Percentiles rank a stretch among this genome's conserved stretches.
Conservation (phyloP, 2,329 filamentous ascomycete genomes). For the Myriangium duriaei region DNA sequence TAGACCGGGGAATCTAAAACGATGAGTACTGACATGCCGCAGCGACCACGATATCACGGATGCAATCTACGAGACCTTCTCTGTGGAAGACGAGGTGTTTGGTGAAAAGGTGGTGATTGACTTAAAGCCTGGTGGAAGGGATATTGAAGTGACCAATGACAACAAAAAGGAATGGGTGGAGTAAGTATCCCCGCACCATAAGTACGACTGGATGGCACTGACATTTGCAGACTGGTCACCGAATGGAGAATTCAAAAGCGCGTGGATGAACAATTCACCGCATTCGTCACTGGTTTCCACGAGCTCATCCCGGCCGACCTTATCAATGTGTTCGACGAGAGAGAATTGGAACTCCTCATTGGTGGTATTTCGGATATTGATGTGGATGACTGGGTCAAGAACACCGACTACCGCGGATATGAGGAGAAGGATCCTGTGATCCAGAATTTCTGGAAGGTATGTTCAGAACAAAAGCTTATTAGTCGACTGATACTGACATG, state of each 20-base stretch:
- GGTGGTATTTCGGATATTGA: constrained; percentile 99
- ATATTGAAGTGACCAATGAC: constrained; percentile 94
- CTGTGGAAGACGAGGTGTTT: constrained; percentile 93
- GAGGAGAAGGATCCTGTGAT: constrained; percentile 96
- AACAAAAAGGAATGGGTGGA: constrained; percentile 99
- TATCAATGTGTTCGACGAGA: constrained; percentile 97
- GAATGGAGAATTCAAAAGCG: constrained; percentile 99
- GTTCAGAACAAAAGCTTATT: constrained; percentile 10
- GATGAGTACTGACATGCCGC: not conserved
- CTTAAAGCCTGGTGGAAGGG: constrained; percentile 73
- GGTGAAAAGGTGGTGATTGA: constrained; percentile 91
- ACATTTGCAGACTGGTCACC: constrained; percentile 79
- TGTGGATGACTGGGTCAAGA: constrained; percentile 99
- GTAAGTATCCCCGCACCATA: too few relatives aligned
- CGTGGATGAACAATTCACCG: constrained; percentile 95
- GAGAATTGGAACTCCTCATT: constrained; percentile 89
- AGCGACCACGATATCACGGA: constrained; percentile 91
- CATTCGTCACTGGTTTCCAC: constrained; percentile 94
- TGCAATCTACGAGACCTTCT: constrained; percentile 90
- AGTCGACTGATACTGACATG: constrained; percentile 15
- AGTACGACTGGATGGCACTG: not conserved
- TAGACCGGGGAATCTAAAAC: too few relatives aligned
- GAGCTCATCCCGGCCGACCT: constrained; percentile 93
- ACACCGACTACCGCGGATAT: constrained; percentile 97
- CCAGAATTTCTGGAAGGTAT: constrained; percentile 90